A percentile compares a stretch with the other conserved stretches of the same genome.
These are phyloP conservation scores for Actinomortierella wolfii DNA, from an alignment of 371 early-diverging fungal species.

Conservation along the genomic window DNA sequence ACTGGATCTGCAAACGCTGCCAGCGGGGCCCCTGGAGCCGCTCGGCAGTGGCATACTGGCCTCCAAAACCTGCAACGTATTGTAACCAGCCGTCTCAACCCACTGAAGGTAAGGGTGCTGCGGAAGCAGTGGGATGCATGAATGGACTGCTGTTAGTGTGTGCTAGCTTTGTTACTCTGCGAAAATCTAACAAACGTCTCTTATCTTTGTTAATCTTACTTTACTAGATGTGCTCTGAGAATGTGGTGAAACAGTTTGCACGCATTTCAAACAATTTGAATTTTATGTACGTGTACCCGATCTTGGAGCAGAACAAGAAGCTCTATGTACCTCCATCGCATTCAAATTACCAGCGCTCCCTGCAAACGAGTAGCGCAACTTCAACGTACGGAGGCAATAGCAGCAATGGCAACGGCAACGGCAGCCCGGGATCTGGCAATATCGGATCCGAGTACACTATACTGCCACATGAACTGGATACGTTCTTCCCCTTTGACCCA, in stretches of 20 bases:
- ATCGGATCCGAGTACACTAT: constrained; percentile 4
- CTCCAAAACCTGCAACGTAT: constrained; percentile 72
- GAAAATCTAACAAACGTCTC: neutral
- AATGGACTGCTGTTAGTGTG: neutral
- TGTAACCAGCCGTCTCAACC: constrained; percentile 82
- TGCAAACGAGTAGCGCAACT: constrained; percentile 5
- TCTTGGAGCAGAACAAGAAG: constrained; percentile 71
- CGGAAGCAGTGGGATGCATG: too few species aligned
- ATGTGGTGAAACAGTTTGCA: constrained; percentile 89
- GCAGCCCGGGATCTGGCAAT: constrained; percentile 1
- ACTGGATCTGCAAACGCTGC: constrained; percentile 12
- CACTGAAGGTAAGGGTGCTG: constrained; percentile 64
- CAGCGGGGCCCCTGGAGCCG: constrained; percentile 17
- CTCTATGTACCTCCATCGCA: constrained; percentile 45
- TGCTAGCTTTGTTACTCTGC: neutral
- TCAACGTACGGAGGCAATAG: constrained; percentile 15
- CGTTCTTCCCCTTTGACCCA: constrained; percentile 96
- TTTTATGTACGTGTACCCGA: constrained; percentile 86
- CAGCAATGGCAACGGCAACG: constrained; percentile 8
- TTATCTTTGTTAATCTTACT: too few species aligned
- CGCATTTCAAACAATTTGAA: constrained; percentile 74
- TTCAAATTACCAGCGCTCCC: neutral
- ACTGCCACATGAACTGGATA: constrained; percentile 64
- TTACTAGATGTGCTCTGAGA: constrained; percentile 73
- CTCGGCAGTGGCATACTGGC: constrained; percentile 59